Conservation (phyloP, 2,329 filamentous ascomycete genomes). For the Monosporascus sp. region DNA sequence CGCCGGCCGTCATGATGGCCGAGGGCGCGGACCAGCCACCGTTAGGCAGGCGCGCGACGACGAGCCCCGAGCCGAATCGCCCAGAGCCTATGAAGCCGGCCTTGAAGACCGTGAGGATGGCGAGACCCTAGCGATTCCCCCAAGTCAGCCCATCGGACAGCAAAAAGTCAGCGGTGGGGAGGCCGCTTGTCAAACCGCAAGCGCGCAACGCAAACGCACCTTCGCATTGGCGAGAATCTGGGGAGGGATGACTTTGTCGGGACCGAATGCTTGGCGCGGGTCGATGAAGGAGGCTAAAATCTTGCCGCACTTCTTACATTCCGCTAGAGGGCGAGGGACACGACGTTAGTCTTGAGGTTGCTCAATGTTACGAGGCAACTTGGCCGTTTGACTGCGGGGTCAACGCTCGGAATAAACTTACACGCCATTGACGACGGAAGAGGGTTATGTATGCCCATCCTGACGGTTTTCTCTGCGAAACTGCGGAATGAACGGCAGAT, state of each 20-base stretch:
- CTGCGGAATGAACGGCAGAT: neutral
- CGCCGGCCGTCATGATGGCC: conserved; percentile 75
- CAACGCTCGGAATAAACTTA: conserved; percentile 37
- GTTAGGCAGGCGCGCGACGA: conserved; percentile 72
- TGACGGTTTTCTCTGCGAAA: conserved; percentile 11
- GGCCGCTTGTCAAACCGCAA: conserved; percentile 2
- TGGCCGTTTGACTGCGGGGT: too few relatives aligned
- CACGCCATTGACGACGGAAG: conserved; percentile 63
- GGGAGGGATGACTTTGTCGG: conserved; percentile 95
- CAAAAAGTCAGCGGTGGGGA: conserved; percentile 3
- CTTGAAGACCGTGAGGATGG: conserved; percentile 81
- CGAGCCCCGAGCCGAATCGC: conserved; percentile 75
- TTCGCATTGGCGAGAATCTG: conserved; percentile 86
- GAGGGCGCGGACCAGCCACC: conserved; percentile 77
- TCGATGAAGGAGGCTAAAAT: conserved; percentile 94
- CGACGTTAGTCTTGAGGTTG: conserved; percentile 8
- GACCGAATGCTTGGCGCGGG: conserved; percentile 85
- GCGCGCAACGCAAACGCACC: conserved; percentile 38
- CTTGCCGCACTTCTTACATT: conserved; percentile 96
- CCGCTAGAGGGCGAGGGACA: conserved; percentile 52
- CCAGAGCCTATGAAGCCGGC: conserved; percentile 80
- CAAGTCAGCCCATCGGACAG: conserved; percentile 3
- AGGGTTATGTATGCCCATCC: conserved; percentile 62
- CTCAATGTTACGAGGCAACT: too few relatives aligned
- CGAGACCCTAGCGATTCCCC: conserved; percentile 55